A percentile compares a stretch with the other conserved stretches of the same genome.
Conservation (phyloP, 192 early-diverging fungal genomes). For the Umbelopsis isabellina region DNA sequence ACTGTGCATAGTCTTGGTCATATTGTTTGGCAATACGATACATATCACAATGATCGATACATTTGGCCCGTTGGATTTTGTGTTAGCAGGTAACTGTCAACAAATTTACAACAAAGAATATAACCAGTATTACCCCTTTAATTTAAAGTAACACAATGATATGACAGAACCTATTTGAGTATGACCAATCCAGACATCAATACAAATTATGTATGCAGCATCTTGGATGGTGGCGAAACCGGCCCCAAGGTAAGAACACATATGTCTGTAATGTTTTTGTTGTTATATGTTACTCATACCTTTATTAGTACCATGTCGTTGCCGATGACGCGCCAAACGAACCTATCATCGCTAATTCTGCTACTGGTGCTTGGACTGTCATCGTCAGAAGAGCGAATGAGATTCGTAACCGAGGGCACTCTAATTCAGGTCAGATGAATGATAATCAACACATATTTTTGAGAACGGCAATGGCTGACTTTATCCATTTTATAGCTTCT, state of each 20-base stretch:
- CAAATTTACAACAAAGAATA: not conserved
- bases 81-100: conserved; percentile 46
- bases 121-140: not conserved
- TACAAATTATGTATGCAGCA: conserved; percentile 72
- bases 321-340: conserved; percentile 78
- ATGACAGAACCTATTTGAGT: conserved; percentile 52
- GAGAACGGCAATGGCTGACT: not conserved
- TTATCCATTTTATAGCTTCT: conserved; percentile 49
- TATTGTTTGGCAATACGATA: conserved; percentile 71
- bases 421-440: conserved; percentile 58
- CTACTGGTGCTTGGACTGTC: conserved; percentile 91
- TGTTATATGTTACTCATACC: not conserved
- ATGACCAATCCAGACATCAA: conserved; percentile 53
- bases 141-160: not conserved
- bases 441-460: not conserved
- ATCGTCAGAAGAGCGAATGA: conserved; percentile 83
- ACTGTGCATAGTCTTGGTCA: conserved; percentile 72
- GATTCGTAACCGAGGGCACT: conserved; percentile 78
- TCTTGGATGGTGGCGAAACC: conserved; percentile 76
- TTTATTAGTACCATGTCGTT: conserved; percentile 71
- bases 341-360: conserved; percentile 76
- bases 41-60: conserved; percentile 91
- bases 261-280: not conserved
- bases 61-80: conserved; percentile 94
- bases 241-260: conserved; percentile 53